Evolutionary conservation across 2,329 filamentous ascomycete species (phyloP), one percentile per base, ranked within the genome.

Genomic region (Pseudocercospora musae): DNA sequence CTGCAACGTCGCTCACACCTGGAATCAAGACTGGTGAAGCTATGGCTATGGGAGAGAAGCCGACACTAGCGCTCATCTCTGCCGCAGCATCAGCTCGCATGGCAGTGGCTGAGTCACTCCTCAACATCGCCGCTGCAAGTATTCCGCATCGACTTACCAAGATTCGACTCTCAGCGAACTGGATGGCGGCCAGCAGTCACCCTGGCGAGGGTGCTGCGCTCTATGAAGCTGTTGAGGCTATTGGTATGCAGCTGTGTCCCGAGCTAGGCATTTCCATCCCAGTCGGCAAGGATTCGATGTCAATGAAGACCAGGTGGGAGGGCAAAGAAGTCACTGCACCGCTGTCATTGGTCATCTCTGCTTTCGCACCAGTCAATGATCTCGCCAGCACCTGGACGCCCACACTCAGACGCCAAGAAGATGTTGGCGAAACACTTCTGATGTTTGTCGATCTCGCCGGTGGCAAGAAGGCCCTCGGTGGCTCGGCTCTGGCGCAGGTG

Each of bases 291-390:
- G 95, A 99, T 76, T 98, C 94, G 0, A 96, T 96, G 78, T 97
- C 93, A 2, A 98, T 99, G 95, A 97, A 97, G 82, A 94, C 96
- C 72, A 92, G 92, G 60, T 98, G 95, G 95, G 89, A 87, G 73
- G 79, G 84, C 13, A 95, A 90, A 79, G 93, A 93, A 68, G 94
- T 98, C 55, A 97, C 92, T 40, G 91, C 95, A 4, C 95, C 95
- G 1, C 86, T 98, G 70, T 96, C 94, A 0, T 84, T 96, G 5
- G 88, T 97, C 59, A 92, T 98, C 69, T 92, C 95, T 4, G 91
- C 95, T 1, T 97, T 98, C 72, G 89, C 89, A 0, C 86, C 92
- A 1, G 93, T 97, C 2, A 85, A 89, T 58, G 87, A 96, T 74
- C 88, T 93, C 58, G 84, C 87, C 68, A 91, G 87, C 72, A 98